Base-by-base conservation (phyloP, 805 yeast species). In the Candida taoyuanica region DNA sequence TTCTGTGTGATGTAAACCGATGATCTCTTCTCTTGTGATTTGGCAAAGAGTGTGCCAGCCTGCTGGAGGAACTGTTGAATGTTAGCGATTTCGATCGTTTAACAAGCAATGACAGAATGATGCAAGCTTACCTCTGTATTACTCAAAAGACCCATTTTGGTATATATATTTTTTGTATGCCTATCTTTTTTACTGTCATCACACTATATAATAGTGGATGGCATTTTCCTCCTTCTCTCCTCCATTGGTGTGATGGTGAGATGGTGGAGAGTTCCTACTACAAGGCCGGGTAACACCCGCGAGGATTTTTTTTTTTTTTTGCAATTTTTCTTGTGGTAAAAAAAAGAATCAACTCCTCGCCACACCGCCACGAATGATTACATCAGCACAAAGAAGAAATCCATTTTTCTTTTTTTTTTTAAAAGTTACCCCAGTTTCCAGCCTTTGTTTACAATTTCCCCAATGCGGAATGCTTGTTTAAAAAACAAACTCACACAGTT, bases 1-100 rank as follows among this genome's bases (percentile, higher is more conserved):
- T 79, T 79, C 47, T 79, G 85, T 3, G 81, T 74, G 34, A 79
- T 57, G 50, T 76, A 76, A 8, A 79, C 62, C 3, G 83, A 75
- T 7, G 78, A 70, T 42, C 70, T 59, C 7, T 46, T 40, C 63
- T 62, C 50, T 51, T 73, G 48, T 67, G 75, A 46, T 29, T 39
- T 43, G 31, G 46, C 44, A 37, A 55, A 50, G 17, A 55, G 47
- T 13, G 44, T 45, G 5, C 51, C 50, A 8, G 58, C 57, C 8
- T 48, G 45, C 32, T 38, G 46, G 19, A 55, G 49, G 31, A 55
- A 55, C 58, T 55, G 29, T 13, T 3, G 23, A 3, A 7, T 14
- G 36, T 37, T 29, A 30, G 32, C 30, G 8, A 2, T 5, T 7
- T 25, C 14, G 14, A 7, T 13, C n/a, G 14, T 9, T 14, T 9